Evolutionary conservation across 2,329 filamentous ascomycete species (phyloP), one percentile per base, ranked within the genome.

Genomic region (Penicillium sp.): DNA sequence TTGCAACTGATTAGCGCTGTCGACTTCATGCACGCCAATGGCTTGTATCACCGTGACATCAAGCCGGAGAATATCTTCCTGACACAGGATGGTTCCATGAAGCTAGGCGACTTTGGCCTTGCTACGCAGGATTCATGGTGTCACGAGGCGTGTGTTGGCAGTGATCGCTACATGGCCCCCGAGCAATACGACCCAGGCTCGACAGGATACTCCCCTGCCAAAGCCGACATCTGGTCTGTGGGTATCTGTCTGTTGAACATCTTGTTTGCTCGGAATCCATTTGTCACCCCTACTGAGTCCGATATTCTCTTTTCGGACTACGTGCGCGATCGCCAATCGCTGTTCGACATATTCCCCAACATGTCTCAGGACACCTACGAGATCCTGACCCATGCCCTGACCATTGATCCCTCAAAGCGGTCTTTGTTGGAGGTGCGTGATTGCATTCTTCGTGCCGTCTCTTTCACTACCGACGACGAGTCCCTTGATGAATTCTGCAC

Each of bases 41-140:
- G 91, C 61, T 84, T 97, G 70, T 97, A 91, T 73, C 94, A 99
- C 71, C 90, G 94, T 58, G 94, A 99, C 74, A 97, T 99, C 84
- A 99, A 99, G 79, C 94, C 94, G 0, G 94, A 99, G 81, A 99
- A 99, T 80, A 96, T 99, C 74, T 97, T 99, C 74, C 81, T 99
- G 60, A 89, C 87, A 55, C 84, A 92, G 57, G 84, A 88, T 63
- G 93, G 93, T 50, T 83, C 87, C 36, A 89, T 97, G 89, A 99
- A 99, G 78, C 85, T 99, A 34, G 94, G 94, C 67, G 94, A 99
- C 74, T 96, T 97, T 71, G 94, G 94, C 51, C 81, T 99, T 59
- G 92, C 92, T 47, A 97, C 93, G 10, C 89, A 86, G 7, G 91
- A 96, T 58, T 81, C 86, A 64, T 96, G 91, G 91, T 95, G 90